Percentiles rank a stretch among this genome's conserved stretches.
phyloP scores from a whole-genome alignment of 2,329 filamentous ascomycete species.

The Penicillium thymicola region DNA sequence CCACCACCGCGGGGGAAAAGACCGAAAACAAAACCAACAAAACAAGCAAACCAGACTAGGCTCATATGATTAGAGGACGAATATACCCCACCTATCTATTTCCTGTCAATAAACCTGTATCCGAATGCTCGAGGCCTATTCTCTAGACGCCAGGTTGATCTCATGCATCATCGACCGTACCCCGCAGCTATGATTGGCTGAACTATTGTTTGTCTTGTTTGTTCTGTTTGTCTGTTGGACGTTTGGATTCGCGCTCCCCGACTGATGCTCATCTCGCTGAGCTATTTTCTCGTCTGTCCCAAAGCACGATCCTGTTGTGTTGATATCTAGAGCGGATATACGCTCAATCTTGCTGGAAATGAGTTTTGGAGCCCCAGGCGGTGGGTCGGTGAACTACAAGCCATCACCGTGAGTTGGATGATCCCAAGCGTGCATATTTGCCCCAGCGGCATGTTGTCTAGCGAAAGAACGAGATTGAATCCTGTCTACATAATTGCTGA shows the following conservation, averaged over 20 bases:
- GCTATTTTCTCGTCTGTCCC: not conserved
- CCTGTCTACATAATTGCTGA: constrained; percentile 5
- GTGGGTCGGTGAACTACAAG: constrained; percentile 60
- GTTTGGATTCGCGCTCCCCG: not conserved
- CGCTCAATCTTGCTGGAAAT: constrained; percentile 20
- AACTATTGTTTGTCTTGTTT: constrained; percentile 29
- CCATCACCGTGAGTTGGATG: constrained; percentile 61
- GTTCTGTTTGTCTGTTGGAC: constrained; percentile 27
- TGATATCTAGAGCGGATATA: not conserved
- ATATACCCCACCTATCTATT: not conserved
- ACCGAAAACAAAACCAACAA: not conserved
- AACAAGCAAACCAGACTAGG: not conserved
- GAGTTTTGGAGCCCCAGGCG: constrained; percentile 69
- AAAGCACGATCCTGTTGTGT: not conserved
- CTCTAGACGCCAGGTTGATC: not conserved
- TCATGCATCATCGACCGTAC: constrained; percentile 9
- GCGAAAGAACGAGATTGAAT: not conserved
- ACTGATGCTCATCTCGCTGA: not conserved
- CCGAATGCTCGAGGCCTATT: not conserved
- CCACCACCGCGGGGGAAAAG: not conserved
- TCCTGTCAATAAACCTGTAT: not conserved
- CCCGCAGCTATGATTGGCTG: constrained; percentile 14
- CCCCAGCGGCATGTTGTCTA: not conserved
- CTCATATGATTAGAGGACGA: not conserved
- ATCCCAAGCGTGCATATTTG: not conserved